Base-by-base conservation (phyloP, 2,329 filamentous ascomycete species). In the Nothophoma quercina region DNA sequence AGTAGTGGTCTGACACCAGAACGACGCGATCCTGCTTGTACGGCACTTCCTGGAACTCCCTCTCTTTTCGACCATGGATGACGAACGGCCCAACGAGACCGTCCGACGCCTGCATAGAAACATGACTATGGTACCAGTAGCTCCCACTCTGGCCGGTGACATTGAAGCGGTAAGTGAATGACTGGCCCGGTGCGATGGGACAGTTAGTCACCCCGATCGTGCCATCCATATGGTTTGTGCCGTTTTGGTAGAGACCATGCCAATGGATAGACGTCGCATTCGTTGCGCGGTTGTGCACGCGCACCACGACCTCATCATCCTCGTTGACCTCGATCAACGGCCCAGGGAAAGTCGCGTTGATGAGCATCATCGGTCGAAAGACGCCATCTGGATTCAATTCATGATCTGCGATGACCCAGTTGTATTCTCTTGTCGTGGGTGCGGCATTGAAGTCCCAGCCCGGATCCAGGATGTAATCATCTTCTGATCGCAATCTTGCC, bases 1-100 rank as follows among this genome's bases (percentile, higher is more conserved):
- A 85, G 57, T 90, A 90, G 69, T 88, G 84, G 59, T 90, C 88
- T 21, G 84, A 85, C 4, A 90, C 71, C 70, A 88, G 81, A 7
- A 90, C 62, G 0, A 88, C 76, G n/a, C 83, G 76, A 55, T 90
- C 88, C 5, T 76, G 69, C 9, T 76, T 78, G 52, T 79, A 79
- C 7, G 78, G 40, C 3, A 77, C 53, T 23, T 70, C 65, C 49
- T 78, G 77, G 23, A 75, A 30, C 13, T 59, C 71, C 9, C 81
- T 79, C 45, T 83, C 73, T 39, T 80, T 2, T 5, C 40, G 18
- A 29, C 75, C 29, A 35, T 71, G 65, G 15, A 71, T 65, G 12
- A 70, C 46, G 1, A 79, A 64, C 6, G 71, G 64, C 1, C 77
- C 77, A 2, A 75, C 63, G 1, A 77, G 59, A 5, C 77, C 77